phyloP scores from a whole-genome alignment of 768 basidiomycete genomes.

The Gloeostereum incarnatum region DNA sequence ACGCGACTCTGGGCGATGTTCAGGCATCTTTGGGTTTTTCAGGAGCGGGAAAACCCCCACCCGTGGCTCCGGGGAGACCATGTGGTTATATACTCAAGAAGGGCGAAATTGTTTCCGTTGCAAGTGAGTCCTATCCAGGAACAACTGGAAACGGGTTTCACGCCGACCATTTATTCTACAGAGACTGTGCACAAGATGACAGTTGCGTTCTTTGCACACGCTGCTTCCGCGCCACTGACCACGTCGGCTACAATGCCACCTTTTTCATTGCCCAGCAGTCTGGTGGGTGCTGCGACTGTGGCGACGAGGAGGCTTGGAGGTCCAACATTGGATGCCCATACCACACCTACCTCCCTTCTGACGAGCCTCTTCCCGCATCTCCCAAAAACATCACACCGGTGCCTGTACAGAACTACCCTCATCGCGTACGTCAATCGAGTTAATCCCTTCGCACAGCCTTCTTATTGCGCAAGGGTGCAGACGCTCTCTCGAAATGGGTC shows the following conservation, averaged over 20 bases:
- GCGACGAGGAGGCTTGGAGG: conserved; percentile 86
- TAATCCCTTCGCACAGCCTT: too few relatives aligned
- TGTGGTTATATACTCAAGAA: conserved; percentile 86
- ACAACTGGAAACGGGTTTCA: conserved; percentile 1
- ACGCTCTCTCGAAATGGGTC: conserved; percentile 98
- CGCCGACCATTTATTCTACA: conserved; percentile 24
- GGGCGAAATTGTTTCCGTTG: conserved; percentile 89
- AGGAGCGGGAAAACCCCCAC: conserved; percentile 53
- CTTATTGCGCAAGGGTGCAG: conserved; percentile 99
- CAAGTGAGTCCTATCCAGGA: conserved; percentile 53
- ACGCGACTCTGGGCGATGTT: conserved; percentile 59
- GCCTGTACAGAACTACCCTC: too few relatives aligned
- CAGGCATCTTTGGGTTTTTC: conserved; percentile 49
- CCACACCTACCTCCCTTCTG: too few relatives aligned
- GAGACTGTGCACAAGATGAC: conserved; percentile 87
- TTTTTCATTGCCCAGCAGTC: conserved; percentile 91
- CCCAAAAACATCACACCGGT: conserved; percentile 7
- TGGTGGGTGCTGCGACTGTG: conserved; percentile 93
- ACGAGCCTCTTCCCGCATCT: conserved; percentile 26
- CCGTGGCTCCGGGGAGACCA: conserved; percentile 53
- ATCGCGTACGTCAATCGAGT: too few relatives aligned
- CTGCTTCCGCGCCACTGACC: conserved; percentile 87
- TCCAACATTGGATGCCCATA: conserved; percentile 55
- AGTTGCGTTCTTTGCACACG: conserved; percentile 84
- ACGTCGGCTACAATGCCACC: conserved; percentile 81